Conservation (phyloP, 2,329 filamentous ascomycete species). For the Setomelanomma holmii region DNA sequence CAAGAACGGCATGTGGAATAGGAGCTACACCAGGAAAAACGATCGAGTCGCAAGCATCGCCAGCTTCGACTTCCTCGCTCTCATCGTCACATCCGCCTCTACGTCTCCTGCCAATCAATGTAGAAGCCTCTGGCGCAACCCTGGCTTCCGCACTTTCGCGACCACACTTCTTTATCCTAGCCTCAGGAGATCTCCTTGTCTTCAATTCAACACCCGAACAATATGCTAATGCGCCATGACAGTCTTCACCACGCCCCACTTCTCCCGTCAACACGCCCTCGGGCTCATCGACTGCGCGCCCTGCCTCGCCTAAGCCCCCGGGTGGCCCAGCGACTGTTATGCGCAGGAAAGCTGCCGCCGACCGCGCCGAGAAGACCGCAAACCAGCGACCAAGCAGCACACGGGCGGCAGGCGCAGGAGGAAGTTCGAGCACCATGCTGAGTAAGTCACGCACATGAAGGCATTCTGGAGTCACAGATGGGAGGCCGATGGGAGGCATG, state of each 20-base stretch:
- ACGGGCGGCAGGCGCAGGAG: constrained; percentile 89
- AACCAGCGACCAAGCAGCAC: constrained; percentile 94
- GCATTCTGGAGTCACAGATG: background rate
- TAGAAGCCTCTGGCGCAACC: background rate
- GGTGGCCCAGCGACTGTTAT: constrained; percentile 96
- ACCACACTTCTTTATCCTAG: too few relatives aligned
- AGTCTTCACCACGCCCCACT: constrained; percentile 39
- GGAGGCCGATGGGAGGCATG: background rate
- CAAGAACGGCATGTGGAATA: constrained; percentile 4
- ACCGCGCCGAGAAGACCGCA: constrained; percentile 96
- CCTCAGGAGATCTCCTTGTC: too few relatives aligned
- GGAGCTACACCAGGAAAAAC: constrained; percentile 1
- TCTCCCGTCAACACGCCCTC: constrained; percentile 55
- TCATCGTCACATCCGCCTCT: background rate
- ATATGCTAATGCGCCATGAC: background rate
- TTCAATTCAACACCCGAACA: too few relatives aligned
- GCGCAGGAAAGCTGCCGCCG: constrained; percentile 91
- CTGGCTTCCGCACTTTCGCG: too few relatives aligned
- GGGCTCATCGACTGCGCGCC: constrained; percentile 75
- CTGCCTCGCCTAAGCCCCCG: constrained; percentile 85
- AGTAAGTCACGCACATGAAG: constrained; percentile 65
- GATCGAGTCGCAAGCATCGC: background rate
- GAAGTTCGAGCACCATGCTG: constrained; percentile 97
- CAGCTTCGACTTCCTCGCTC: background rate
- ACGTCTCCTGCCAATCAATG: background rate